Conservation (phyloP, 169 alveolate genomes). For the Amoebophrya sp. region DNA sequence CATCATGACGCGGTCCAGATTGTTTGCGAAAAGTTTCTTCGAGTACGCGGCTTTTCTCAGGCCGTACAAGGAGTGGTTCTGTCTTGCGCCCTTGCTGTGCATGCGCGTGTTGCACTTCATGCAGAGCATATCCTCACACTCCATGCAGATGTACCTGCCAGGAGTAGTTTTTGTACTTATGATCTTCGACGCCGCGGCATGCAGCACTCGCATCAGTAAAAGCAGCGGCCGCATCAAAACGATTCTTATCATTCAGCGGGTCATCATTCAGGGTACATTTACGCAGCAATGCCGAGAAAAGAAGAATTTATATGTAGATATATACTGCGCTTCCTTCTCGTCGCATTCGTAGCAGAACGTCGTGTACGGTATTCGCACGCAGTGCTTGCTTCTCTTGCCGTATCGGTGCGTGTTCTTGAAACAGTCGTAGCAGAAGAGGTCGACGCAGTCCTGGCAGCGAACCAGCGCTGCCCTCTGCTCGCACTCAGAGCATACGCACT, state of each 20-base stretch:
- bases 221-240: no score
- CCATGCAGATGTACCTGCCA: conserved; percentile 17
- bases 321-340: conserved; percentile 13
- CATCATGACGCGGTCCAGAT: conserved; percentile 13
- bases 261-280: no score
- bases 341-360: conserved; percentile 21
- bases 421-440: conserved; percentile 20
- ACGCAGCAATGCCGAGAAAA: no score
- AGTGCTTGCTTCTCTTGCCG: conserved; percentile 12
- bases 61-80: conserved; percentile 11
- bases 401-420: conserved; percentile 3
- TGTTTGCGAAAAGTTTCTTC: conserved; percentile 10
- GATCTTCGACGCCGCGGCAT: no score
- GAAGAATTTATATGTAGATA: no score
- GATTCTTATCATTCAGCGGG: no score
- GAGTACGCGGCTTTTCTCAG: conserved; percentile 14
- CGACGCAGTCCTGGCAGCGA: conserved; percentile 18
- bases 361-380: conserved; percentile 9
- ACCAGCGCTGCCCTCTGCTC: conserved; percentile 5
- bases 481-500: conserved; percentile 16
- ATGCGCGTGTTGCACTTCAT: neutral
- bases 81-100: conserved; percentile 14
- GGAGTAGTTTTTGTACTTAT: no score
- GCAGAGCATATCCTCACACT: conserved; percentile 19
- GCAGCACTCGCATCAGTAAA: no score